Evolutionary conservation across 768 basidiomycete genomes (phyloP), one percentile per base, ranked within the genome.

Genomic region (Lentinula boryana): DNA sequence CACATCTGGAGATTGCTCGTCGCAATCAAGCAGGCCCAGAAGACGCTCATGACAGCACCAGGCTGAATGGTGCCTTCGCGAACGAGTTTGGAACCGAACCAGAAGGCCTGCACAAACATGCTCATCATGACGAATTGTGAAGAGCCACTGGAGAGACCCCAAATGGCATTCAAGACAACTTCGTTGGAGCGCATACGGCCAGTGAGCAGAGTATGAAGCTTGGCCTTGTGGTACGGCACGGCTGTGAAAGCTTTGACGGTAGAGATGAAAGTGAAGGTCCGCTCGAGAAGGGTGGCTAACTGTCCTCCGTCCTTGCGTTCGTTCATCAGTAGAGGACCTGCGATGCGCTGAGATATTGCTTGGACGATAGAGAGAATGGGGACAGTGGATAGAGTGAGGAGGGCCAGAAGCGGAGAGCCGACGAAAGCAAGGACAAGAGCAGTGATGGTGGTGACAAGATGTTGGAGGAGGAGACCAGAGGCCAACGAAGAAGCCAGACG

Each of bases 81-180:
- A n/a, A 99, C 93, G 56, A 97, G 81, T 68, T 89, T 87, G 2
- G 89, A 82, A 12, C 95, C 96, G 68, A 88, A 98, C 95, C 96
- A 98, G 74, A 98, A 98, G 0, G 88, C 95, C 68, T 94, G 89
- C 7, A 98, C 93, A 73, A 98, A 99, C 86, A 97, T 95, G 31
- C 83, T 83, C 80, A 95, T 87, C 67, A 89, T 83, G 60, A 89
- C 79, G 69, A 97, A 95, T 67, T 95, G 92, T 2, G 82, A 83
- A 13, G 87, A 62, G 18, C 84, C 89, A 1, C 80, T 74, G 4
- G 87, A 85, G 38, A 86, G 32, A 1, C 88, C 92, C 94, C 95
- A 98, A 3, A 95, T 78, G 23, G 77, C 69, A 61, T 85, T 83
- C 49, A 91, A 80, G 31, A 74, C 75, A 50, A 75, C 71, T 10